phyloP scores from a whole-genome alignment of 176 grass and related monocot species.

The Juncus effusus region DNA sequence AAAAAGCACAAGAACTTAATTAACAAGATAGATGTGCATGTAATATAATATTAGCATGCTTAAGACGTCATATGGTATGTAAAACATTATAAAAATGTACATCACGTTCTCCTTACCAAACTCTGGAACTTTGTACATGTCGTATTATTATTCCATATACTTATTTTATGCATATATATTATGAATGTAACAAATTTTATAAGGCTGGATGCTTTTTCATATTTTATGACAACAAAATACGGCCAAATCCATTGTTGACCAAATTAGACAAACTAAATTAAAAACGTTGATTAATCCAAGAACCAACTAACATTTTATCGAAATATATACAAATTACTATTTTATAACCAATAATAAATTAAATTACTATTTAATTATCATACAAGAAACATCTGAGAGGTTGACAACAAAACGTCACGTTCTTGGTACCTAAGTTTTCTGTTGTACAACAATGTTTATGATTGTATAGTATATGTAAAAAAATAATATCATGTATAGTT shows the following conservation, averaged over 20 bases:
- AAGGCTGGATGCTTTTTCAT: background rate
- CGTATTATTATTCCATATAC: conserved; percentile 23
- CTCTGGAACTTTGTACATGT: conserved; percentile 16
- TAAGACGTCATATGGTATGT: conserved; percentile 1
- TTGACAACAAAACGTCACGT: conserved; percentile 19
- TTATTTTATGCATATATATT: conserved; percentile 14
- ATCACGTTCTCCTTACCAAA: conserved; percentile 28
- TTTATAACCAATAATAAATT: background rate
- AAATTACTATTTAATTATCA: background rate
- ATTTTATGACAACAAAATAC: conserved; percentile 19
- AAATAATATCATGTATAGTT: no score
- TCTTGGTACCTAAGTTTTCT: conserved; percentile 19
- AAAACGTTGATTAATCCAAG: background rate
- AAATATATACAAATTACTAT: conserved; percentile 10
- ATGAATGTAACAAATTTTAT: no score
- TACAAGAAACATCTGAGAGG: conserved; percentile 14
- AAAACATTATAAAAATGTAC: conserved; percentile 3
- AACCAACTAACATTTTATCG: conserved; percentile 24
- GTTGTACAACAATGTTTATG: no score
- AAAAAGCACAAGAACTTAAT: no score
- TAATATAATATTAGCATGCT: conserved; percentile 26
- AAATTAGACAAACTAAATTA: conserved; percentile 10
- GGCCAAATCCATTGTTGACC: conserved; percentile 14
- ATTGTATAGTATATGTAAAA: no score
- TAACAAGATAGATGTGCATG: no score